These are phyloP conservation scores for Lentinus tigrinus DNA, from an alignment of 768 basidiomycete genomes.

Conservation along the genomic window DNA sequence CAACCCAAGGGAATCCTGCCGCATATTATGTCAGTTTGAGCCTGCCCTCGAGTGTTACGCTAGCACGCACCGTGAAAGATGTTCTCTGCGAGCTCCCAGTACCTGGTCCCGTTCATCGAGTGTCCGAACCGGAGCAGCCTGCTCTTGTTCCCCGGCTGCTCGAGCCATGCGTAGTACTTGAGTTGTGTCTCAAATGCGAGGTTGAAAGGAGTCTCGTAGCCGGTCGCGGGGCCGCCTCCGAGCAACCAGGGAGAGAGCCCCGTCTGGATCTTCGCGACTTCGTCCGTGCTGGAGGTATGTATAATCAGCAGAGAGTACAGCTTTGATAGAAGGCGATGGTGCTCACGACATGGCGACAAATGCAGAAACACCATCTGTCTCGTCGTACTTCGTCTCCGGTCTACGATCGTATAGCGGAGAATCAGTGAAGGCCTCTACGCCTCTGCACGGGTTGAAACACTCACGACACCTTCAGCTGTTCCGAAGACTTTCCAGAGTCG, in stretches of 20 bases:
- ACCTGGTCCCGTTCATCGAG: slow-evolving; percentile 66
- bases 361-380: slow-evolving; percentile 62
- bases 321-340: background rate
- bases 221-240: background rate
- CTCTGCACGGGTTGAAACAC: slow-evolving; percentile 4
- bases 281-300: background rate
- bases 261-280: background rate
- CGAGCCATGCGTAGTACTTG: slow-evolving; percentile 48
- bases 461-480: slow-evolving; percentile 38
- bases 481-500: slow-evolving; percentile 62
- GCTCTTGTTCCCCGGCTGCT: slow-evolving; percentile 42
- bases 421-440: background rate
- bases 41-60: too few relatives aligned
- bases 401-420: slow-evolving; percentile 30
- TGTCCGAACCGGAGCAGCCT: slow-evolving; percentile 61
- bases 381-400: slow-evolving; percentile 61
- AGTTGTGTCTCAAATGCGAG: slow-evolving; percentile 36
- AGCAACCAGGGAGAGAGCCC: slow-evolving; percentile 7
- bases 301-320: background rate
- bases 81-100: slow-evolving; percentile 49
- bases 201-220: slow-evolving; percentile 45
- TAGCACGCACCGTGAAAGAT: slow-evolving; percentile 33
- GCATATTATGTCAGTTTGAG: too few relatives aligned
- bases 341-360: slow-evolving; percentile 65
- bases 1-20: slow-evolving; percentile 24